These are phyloP conservation scores for Neoascochyta sp. DNA, from an alignment of 2,329 filamentous ascomycete genomes.

Conservation along the genomic window DNA sequence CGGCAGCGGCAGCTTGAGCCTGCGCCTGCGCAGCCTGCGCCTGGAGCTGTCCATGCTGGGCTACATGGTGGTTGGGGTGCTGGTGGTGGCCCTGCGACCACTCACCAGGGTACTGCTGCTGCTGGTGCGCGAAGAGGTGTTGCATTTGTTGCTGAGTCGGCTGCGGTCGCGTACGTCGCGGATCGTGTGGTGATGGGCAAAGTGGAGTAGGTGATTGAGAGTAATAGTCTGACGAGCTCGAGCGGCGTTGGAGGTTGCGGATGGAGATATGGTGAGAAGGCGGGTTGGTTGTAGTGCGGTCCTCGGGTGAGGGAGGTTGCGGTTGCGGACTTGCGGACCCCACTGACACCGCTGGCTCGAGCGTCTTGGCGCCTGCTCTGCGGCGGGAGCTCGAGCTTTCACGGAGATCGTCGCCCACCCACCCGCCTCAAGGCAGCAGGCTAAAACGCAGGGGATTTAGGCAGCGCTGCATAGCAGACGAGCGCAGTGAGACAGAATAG, in stretches of 20 bases:
- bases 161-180: slow-evolving; percentile 9
- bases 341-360: slow-evolving; percentile 17
- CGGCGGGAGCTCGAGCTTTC: slow-evolving; percentile 24
- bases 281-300: slow-evolving; percentile 16
- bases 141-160: slow-evolving; percentile 45
- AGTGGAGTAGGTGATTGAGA: slow-evolving; percentile 6
- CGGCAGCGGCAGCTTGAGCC: slow-evolving; percentile 50
- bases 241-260: slow-evolving; percentile 10
- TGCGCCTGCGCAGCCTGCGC: slow-evolving; percentile 47
- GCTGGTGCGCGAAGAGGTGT: slow-evolving; percentile 62
- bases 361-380: slow-evolving; percentile 18
- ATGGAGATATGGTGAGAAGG: slow-evolving; percentile 10
- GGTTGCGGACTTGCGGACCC: slow-evolving; percentile 15
- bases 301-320: slow-evolving; percentile 25
- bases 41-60: slow-evolving; percentile 45
- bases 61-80: slow-evolving; percentile 40
- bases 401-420: slow-evolving; percentile 16
- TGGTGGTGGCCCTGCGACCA: slow-evolving; percentile 49
- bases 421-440: no score
- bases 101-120: slow-evolving; percentile 57
- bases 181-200: slow-evolving; percentile 6
- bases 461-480: no score
- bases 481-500: no score
- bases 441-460: no score
- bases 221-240: slow-evolving; percentile 7